A percentile compares a stretch with the other conserved stretches of the same genome.
phyloP scores from a whole-genome alignment of 768 basidiomycete genomes.

The Tulasnella sp. region DNA sequence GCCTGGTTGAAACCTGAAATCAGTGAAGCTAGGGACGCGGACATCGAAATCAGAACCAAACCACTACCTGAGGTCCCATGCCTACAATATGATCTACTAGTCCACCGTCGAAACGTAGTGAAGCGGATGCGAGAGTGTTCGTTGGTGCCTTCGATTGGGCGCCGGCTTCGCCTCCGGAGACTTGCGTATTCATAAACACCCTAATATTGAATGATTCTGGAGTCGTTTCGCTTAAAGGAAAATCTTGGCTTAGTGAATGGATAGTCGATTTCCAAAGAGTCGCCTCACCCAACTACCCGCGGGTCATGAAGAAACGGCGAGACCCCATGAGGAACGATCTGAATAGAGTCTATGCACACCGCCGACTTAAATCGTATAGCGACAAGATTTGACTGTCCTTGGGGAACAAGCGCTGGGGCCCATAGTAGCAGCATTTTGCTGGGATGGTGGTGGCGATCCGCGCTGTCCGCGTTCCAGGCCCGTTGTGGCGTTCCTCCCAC shows the following conservation, averaged over 20 bases:
- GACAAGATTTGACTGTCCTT: conserved; percentile 20
- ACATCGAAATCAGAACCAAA: not conserved
- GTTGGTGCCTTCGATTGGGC: conserved; percentile 1
- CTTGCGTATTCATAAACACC: conserved; percentile 8
- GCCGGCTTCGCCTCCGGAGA: not conserved
- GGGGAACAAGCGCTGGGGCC: conserved; percentile 18
- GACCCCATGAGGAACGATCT: conserved; percentile 27
- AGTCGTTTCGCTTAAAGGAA: not conserved
- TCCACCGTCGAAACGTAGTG: conserved; percentile 2
- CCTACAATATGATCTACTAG: conserved; percentile 8
- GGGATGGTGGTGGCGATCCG: not conserved
- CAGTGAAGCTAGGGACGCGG: not conserved
- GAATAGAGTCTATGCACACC: conserved; percentile 24
- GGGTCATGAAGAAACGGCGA: conserved; percentile 23
- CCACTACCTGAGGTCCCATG: not conserved
- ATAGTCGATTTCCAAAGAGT: not conserved
- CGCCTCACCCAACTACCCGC: conserved; percentile 13
- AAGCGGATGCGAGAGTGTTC: conserved; percentile 20
- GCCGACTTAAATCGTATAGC: conserved; percentile 21
- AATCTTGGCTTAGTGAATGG: not conserved
- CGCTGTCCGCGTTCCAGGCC: not conserved
- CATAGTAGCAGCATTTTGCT: conserved; percentile 26
- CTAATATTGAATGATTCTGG: conserved; percentile 10
- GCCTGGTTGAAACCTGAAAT: conserved; percentile 24
- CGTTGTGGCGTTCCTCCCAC: conserved; percentile 7